Evolutionary conservation across 2,329 filamentous ascomycete species (phyloP), one percentile per base, ranked within the genome.

Genomic region (Cercospora citrullina): DNA sequence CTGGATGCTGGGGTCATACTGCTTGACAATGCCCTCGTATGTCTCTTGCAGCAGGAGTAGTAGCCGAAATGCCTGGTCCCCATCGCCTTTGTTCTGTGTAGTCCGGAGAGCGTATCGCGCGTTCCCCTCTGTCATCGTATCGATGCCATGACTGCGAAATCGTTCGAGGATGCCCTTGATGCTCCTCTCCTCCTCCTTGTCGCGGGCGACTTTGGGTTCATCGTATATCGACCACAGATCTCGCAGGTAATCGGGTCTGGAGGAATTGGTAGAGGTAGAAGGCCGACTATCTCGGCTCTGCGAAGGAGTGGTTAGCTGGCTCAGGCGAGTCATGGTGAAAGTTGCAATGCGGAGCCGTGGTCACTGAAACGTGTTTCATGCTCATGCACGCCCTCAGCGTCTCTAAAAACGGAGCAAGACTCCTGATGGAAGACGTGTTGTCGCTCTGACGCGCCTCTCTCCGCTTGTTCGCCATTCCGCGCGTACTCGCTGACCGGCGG

Each of bases 41-140:
- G 94, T 92, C 73, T 94, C 89, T 75, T 94, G 89, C 71, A 96
- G 88, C 26, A 97, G 83, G 51, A 91, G 81, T 60, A 97, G 84
- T 68, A 97, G 84, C 63, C 93, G 88, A 73, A 91, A 88, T 3
- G 94, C 91, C 75, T 89, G 90, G 60, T 92, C 89, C 21, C 87
- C 80, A 77, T 96, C 89, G 61, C 91, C 89, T 28, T 87, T 60
- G 84, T 33, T 90, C 87, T 75, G 89, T 45, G 85, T 84, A 16
- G 87, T 88, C 59, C 84, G 80, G 26, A 91, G 79, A 1, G 87
- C 87, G 80, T 89, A 88, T 65, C 83, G 81, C 48, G 87, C 83
- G 63, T 96, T 91, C 55, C 85, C 81, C 68, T 89, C 81, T 82
- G 86, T 79, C 82, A 90, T 79, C 10, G 79, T 81, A 5, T 83